Conservation (phyloP, 208 protist genomes). For the Leishmania guyanensis region DNA sequence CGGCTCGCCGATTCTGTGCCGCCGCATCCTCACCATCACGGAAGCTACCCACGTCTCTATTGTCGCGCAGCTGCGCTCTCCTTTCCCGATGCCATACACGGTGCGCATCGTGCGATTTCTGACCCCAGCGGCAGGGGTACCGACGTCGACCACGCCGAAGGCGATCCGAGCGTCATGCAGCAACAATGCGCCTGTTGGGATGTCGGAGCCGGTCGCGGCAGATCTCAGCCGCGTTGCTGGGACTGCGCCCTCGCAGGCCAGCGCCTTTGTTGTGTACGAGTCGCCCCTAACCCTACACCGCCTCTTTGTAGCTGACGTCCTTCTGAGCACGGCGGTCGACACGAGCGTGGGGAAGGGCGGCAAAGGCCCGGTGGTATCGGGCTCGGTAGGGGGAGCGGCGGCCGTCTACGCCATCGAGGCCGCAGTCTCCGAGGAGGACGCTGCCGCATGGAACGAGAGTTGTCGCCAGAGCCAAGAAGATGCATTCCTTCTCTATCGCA, state of each 20-base stretch:
- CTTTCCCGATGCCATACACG: slow-evolving; percentile 52
- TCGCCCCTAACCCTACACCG: slow-evolving; percentile 16
- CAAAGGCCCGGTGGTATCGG: slow-evolving; percentile 11
- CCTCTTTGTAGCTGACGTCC: slow-evolving; percentile 60
- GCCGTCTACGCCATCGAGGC: slow-evolving; percentile 64
- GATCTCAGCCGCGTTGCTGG: background rate
- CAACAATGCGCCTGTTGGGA: background rate
- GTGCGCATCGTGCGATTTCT: slow-evolving; percentile 37
- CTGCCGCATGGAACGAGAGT: slow-evolving; percentile 55
- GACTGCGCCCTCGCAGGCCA: background rate
- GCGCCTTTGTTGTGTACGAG: slow-evolving; percentile 28
- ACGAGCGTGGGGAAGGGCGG: background rate
- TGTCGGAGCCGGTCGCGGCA: background rate
- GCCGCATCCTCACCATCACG: slow-evolving; percentile 51
- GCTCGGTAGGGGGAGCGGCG: background rate
- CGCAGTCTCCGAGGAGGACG: slow-evolving; percentile 42
- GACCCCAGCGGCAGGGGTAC: background rate
- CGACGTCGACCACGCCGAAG: slow-evolving; percentile 1
- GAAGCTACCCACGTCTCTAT: slow-evolving; percentile 68
- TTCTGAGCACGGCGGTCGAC: slow-evolving; percentile 26
- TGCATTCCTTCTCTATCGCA: slow-evolving; percentile 36
- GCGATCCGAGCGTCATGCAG: background rate
- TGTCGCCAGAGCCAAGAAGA: slow-evolving; percentile 58
- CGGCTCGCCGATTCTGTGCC: slow-evolving; percentile 57
- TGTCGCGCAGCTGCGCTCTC: slow-evolving; percentile 38